Evolutionary conservation across 331 rosid species (phyloP), one percentile per base, ranked within the genome.

Genomic region (Quercus lobata): DNA sequence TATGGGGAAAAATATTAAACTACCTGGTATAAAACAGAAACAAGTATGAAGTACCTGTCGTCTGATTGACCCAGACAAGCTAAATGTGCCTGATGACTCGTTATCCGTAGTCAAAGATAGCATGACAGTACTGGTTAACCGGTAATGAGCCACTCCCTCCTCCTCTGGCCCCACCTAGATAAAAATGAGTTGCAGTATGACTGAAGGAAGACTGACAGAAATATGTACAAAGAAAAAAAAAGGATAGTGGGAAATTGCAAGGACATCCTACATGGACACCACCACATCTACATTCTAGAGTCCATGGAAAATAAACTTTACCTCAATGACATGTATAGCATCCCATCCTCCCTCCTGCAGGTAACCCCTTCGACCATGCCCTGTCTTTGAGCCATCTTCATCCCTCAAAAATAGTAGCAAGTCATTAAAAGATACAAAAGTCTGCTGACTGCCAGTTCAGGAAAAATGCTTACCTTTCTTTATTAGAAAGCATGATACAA

Each of bases 301-400:
- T 37, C 65, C 58, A 78, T 63, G 30, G 52, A 34, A 73, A 32
- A 46, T 71, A 55, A 30, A 69, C 55, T 78, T 77, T 84, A 95
- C 98, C 98, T 95, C 99, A 81, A 95, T 93, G 44, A 95, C 98
- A 89, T 95, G 99, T 82, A 95, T 93, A 69, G 99, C 99, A 89
- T 95, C 99, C 99, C 99, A 95, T 71, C 97, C 93, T 79, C 98
- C 99, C 82, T 95, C 99, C 88, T 95, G 92, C 78, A 95, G 84
- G 84, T 88, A 87, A 73, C 99, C 98, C 70, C 98, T 88, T 80
- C 97, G 86, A 85, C 98, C 99, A 68, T 95, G 96, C 75, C 94
- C 99, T 3, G 96, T 88, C 93, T 91, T 91, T 74, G 99, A 95
- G 85, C 97, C 98, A 85, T 95, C 98, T 95, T 71, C 62, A 85